Percentiles rank a stretch among this genome's conserved stretches.
These are phyloP conservation scores for Coemansia sp. DNA, from an alignment of 192 early-diverging fungal genomes.

Conservation along the genomic window DNA sequence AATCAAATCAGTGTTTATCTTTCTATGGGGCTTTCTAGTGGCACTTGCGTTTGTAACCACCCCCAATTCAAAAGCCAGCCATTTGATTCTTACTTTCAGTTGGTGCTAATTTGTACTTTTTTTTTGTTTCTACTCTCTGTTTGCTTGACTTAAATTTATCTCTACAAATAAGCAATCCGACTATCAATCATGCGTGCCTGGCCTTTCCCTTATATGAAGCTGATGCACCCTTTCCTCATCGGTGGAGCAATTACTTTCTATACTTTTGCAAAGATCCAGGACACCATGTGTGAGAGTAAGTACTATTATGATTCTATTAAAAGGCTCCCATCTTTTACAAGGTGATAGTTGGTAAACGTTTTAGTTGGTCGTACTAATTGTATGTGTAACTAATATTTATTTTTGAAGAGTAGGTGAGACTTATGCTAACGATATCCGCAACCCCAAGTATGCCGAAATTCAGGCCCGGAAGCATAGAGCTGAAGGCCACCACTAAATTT, in stretches of 20 bases:
- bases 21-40: not conserved
- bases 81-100: not conserved
- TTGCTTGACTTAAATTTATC: not conserved
- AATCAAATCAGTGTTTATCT: not conserved
- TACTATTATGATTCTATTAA: not conserved
- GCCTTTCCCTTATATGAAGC: slow-evolving; percentile 54
- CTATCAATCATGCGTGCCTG: slow-evolving; percentile 46
- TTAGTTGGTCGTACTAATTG: not conserved
- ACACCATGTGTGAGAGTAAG: slow-evolving; percentile 52
- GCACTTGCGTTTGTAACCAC: not conserved
- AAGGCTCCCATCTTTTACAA: not conserved
- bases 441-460: slow-evolving; percentile 55
- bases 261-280: slow-evolving; percentile 48
- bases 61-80: not conserved
- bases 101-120: not conserved
- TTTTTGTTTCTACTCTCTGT: not conserved
- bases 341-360: not conserved
- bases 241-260: slow-evolving; percentile 41
- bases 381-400: not conserved
- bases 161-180: not conserved
- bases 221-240: slow-evolving; percentile 56
- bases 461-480: slow-evolving; percentile 56
- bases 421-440: slow-evolving; percentile 47
- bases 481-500: slow-evolving; percentile 32
- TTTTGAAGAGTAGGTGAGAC: slow-evolving; percentile 26